A percentile compares a stretch with the other conserved stretches of the same genome.
These are phyloP conservation scores for Trichoderma sp. DNA, from an alignment of 2,329 filamentous ascomycete species.

Conservation along the genomic window DNA sequence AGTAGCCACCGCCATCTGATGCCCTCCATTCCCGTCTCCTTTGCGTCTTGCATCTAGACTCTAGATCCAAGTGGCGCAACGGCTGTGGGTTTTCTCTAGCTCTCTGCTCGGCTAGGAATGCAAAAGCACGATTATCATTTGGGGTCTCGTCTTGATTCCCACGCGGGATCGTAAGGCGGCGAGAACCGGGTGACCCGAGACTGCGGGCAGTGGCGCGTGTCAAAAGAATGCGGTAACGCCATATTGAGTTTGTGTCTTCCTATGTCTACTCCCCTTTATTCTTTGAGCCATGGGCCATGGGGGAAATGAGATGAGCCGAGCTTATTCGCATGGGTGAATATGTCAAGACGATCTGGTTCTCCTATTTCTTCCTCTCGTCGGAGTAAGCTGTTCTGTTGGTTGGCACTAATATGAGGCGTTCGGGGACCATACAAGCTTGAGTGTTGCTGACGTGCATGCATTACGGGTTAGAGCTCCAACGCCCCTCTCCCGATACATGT, in stretches of 20 bases:
- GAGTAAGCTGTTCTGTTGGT: background rate
- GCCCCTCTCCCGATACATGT: background rate
- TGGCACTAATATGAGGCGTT: background rate
- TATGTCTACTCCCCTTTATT: background rate
- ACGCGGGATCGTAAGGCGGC: background rate
- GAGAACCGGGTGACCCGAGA: slow-evolving; percentile 15
- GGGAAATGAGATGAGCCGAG: slow-evolving; percentile 8
- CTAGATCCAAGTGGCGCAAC: slow-evolving; percentile 19
- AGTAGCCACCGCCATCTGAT: slow-evolving; percentile 12
- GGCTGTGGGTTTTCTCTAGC: background rate
- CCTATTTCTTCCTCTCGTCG: background rate
- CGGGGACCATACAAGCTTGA: background rate
- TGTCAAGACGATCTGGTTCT: background rate
- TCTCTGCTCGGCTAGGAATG: background rate
- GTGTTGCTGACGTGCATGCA: slow-evolving; percentile 19
- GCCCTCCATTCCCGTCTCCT: background rate
- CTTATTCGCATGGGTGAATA: background rate
- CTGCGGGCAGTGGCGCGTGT: slow-evolving; percentile 13
- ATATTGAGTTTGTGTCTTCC: background rate
- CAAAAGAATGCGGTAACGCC: background rate
- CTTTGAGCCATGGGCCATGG: background rate
- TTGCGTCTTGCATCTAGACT: background rate
- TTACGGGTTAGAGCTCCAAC: background rate
- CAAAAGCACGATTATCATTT: background rate
- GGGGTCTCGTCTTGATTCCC: background rate